Base-by-base conservation (phyloP, 2,329 filamentous ascomycete genomes). In the Nothophaeocryptopus gaeumannii region DNA sequence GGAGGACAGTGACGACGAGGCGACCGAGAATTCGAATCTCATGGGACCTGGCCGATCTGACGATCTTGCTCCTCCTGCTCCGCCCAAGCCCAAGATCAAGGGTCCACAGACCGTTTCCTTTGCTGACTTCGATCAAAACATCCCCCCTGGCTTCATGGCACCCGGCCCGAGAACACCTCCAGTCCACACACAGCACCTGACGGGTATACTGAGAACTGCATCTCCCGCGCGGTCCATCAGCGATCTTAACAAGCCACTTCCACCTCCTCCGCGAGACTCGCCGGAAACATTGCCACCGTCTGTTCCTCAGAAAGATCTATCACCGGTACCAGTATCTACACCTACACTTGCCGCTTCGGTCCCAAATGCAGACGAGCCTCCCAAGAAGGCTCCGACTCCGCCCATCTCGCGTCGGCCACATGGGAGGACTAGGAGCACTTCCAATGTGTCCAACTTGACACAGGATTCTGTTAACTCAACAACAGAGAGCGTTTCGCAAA, bases 21-120 rank as follows among this genome's bases (percentile, higher is more conserved):
- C 71, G 4, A 70, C 73, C 11, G 74, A 79, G 49, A 51, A 60
- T 52, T 56, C 64, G 8, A 59, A 51, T 11, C 45, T 67, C 13
- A 63, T 67, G 36, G 62, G 61, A 34, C 48, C 52, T n/a, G 72
- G 37, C 83, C 83, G 66, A 38, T 58, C 60, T 15, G 63, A 65
- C 37, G 63, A 63, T 39, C 54, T 63, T 48, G 82, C 80, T 66
- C 80, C 81, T 48, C 85, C 85, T 7, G 86, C 86, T 5, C 85
- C 85, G 5, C 86, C 86, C 2, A 88, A 80, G 62, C 88, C 84
- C 26, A 81, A 85, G 50, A 85, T 88, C 68, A 88, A 88, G 68
- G 74, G 44, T 61, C 71, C 61, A 47, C 68, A 62, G 64, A 70
- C 58, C 20, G 61, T 64, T 5, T 66, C 63, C 5, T 67, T 61